Evolutionary conservation across 2,329 filamentous ascomycete species (phyloP), one percentile per base, ranked within the genome.

Genomic region (Cladosporium cucumerinum): DNA sequence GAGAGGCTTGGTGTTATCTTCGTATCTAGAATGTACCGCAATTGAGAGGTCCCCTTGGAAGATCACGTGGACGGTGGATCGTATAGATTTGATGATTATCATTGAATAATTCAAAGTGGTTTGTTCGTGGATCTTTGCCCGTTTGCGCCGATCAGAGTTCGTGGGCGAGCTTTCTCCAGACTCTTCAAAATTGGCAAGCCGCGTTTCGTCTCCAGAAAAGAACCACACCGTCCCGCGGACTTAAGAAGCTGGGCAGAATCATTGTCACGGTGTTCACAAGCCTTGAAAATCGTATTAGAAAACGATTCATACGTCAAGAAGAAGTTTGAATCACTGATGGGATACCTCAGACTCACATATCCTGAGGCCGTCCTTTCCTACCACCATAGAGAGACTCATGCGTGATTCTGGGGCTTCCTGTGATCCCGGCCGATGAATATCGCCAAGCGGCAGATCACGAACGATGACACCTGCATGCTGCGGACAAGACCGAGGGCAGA

Each of bases 381-480:
- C 7, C n/a, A 12, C 10, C 8, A 21, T 3, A 10, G n/a, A 21
- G 39, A 46, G 39, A 21, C 36, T 10, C 1, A 18, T n/a, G 18
- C 5, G 7, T 43, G 5, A 2, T 43, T 21, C 39, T 21, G 39
- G 39, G 2, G 39, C 39, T 12, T 12, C 5, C n/a, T 21, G 12
- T 46, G 8, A 46, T 46, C 39, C 39, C 4, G 11, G 39, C 4
- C 39, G n/a, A 30, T n/a, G 34, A 51, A 34, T 5, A 61, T 34
- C 58, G 58, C 58, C 58, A 61, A 61, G 58, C 43, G n/a, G 58
- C n/a, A 51, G 58, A 51, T 51, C 58, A 49, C 21, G 25, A 46
- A 18, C 58, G 26, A 61, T 61, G 58, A 61, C 58, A 61, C 51
- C 43, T 51, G 39, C 43, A 61, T 32, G 43, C 58, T 49, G 43